A percentile compares a stretch with the other conserved stretches of the same genome.
Conservation (phyloP, 2,329 filamentous ascomycete species). For the Akanthomyces lecanii region DNA sequence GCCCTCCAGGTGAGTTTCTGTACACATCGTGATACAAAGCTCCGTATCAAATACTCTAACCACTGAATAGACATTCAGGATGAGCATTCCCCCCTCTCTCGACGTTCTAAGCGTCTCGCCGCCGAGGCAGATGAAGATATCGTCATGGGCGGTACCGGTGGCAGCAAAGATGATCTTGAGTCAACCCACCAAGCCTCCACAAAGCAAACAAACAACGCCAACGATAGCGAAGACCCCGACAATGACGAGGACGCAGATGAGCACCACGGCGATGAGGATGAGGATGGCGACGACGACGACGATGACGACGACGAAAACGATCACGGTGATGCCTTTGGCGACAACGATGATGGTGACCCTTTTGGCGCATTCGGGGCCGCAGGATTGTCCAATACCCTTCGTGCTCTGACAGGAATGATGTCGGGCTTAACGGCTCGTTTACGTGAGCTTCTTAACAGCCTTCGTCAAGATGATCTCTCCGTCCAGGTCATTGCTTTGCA, state of each 20-base stretch:
- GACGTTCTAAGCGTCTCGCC: conserved; percentile 51
- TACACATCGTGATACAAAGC: background rate
- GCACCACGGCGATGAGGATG: conserved; percentile 31
- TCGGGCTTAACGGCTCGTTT: conserved; percentile 76
- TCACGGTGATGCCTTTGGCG: conserved; percentile 55
- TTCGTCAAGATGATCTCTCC: conserved; percentile 82
- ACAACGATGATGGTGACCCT: conserved; percentile 63
- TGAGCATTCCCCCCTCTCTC: conserved; percentile 33
- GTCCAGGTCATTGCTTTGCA: conserved; percentile 88
- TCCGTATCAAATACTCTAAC: background rate
- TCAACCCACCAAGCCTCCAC: conserved; percentile 41
- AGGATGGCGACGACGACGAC: conserved; percentile 25
- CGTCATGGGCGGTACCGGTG: conserved; percentile 66
- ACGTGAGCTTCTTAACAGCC: conserved; percentile 68
- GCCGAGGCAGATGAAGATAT: conserved; percentile 58
- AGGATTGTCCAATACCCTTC: conserved; percentile 72
- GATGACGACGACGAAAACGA: conserved; percentile 35
- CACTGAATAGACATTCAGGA: background rate
- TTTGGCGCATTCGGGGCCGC: conserved; percentile 66
- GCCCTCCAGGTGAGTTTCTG: background rate
- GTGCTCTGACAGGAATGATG: conserved; percentile 89
- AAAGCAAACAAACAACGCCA: conserved; percentile 20
- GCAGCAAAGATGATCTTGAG: conserved; percentile 39
- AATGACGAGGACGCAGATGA: conserved; percentile 3
- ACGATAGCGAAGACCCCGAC: conserved; percentile 14